Base-by-base conservation (phyloP, 768 basidiomycete species). In the Trametes sanguinea region DNA sequence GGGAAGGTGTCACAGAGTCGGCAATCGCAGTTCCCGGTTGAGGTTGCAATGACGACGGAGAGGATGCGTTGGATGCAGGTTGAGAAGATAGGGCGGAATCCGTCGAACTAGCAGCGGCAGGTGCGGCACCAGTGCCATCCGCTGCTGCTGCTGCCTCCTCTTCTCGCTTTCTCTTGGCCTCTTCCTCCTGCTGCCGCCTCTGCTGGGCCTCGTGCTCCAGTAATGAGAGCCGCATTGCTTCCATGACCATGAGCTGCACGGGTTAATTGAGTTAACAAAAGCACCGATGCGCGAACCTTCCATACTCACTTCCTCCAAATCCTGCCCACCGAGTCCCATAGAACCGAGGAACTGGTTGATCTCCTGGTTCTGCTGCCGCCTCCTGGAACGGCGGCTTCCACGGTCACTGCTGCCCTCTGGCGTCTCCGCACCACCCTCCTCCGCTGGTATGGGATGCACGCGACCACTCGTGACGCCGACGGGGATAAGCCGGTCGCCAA, bases 131-230 rank as follows among this genome's bases (percentile, higher is more conserved):
- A 57, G 75, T 62, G 51, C 61, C 60, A 9, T 67, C 60, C 46
- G 66, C 56, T 53, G 73, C 61, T 40, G 69, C 69, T 43, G 67
- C 69, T 40, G 67, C 72, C 30, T 69, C 60, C 54, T 67, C 72
- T 40, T 67, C 72, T 40, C 68, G 68, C 33, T 79, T 79, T 52
- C 78, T 78, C 75, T 84, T 85, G 69, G 76, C 82, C 74, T 83
- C 86, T 73, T 89, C 85, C 68, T 86, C 88, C 59, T 81, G 83
- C 69, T 91, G 85, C 70, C 85, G 87, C 68, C 86, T 83, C 71
- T 94, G 93, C 57, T 94, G 91, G 69, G 94, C 94, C 75, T 98
- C 95, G 69, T 98, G 95, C 60, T 98, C 96, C 51, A 97, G 73
- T 66, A 98, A 79, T 30, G 94, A 97, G 60, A 97, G 78, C 57